Evolutionary conservation across 148 eudicot species (phyloP), one percentile per base, ranked within the genome.

Genomic region (Salicornia ramosissima): DNA sequence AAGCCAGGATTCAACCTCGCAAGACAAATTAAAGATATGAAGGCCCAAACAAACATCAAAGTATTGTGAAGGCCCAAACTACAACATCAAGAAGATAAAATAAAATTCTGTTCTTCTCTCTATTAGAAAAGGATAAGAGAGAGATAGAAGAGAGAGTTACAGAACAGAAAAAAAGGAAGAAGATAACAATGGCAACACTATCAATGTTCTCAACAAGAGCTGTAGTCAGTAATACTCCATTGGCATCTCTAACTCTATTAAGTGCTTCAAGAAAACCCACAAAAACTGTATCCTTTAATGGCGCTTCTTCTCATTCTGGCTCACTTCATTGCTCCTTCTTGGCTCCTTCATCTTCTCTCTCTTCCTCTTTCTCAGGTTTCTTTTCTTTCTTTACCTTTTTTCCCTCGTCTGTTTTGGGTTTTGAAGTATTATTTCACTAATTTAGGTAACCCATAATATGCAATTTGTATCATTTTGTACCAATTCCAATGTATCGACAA

Each of bases 351-450:
- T 74, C 77, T 77, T 77, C 76, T 21, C 71, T 77, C 43, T 46
- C 70, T 15, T 74, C 81, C 56, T 49, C 84, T 24, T 77, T 81
- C 47, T 68, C 84, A 77, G 84, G 84, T 81, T 36, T 2, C 6
- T 55, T 3, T 2, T 3, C 2, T 45, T 45, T n/a, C n/a, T n/a
- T n/a, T n/a, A n/a, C n/a, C n/a, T n/a, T n/a, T n/a, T n/a, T n/a
- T n/a, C n/a, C n/a, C n/a, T n/a, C n/a, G n/a, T n/a, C n/a, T 31
- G n/a, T 0, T 13, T 12, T 29, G 21, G 15, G 5, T 16, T 46
- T 19, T 24, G 1, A 46, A 1, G 10, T 4, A n/a, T 73, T 15
- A 0, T 33, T 22, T 43, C 16, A 46, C 42, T 13, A 45, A 49
- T 19, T 49, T 8, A 19, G 19, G 2, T 18, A 49, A 49, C 22